Conservation (phyloP, 108 stramenopile species). For the Fragilaria crotonensis region DNA sequence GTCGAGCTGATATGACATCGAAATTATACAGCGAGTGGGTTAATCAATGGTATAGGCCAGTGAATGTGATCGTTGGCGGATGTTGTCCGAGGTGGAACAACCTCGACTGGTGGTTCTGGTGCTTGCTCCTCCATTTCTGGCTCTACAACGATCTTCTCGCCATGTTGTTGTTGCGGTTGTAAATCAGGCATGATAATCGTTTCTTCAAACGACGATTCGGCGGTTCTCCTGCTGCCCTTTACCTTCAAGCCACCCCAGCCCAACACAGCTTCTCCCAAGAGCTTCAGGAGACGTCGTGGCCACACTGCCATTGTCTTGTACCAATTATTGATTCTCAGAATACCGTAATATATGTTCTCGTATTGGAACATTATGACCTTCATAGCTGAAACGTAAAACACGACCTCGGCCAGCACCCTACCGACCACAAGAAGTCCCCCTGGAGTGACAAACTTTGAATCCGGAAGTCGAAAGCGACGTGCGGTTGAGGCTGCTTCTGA, state of each 20-base stretch:
- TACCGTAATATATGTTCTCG: constrained; percentile 17
- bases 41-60: not conserved
- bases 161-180: not conserved
- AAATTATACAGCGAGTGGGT: not conserved
- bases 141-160: not conserved
- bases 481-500: not conserved
- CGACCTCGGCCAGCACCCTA: constrained; percentile 23
- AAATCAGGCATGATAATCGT: too few species aligned
- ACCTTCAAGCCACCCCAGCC: not conserved
- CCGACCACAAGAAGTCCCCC: constrained; percentile 18
- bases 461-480: not conserved
- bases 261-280: not conserved
- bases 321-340: constrained; percentile 8
- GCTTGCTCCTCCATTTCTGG: not conserved
- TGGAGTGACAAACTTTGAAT: not conserved
- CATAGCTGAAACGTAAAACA: constrained; percentile 26
- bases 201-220: not conserved
- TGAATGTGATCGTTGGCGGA: not conserved
- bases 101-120: not conserved
- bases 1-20: too few species aligned
- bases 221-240: not conserved
- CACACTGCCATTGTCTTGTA: not conserved
- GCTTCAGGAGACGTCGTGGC: not conserved
- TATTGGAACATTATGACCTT: constrained; percentile 32
- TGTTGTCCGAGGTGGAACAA: not conserved